Conservation (phyloP, 352 stramenopile genomes). For the Phytophthora parvispora region DNA sequence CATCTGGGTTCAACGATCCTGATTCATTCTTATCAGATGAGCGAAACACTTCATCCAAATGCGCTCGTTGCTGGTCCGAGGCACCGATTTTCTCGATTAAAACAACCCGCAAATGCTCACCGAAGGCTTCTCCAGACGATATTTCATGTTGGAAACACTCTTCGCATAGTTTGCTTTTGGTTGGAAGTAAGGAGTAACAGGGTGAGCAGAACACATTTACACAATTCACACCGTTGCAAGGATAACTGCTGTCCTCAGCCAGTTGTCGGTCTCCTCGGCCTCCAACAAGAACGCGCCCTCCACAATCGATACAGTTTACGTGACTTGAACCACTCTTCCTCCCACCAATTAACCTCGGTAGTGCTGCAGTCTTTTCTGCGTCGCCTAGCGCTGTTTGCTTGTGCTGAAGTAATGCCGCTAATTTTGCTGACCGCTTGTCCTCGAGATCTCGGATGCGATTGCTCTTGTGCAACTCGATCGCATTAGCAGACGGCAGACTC, state of each 20-base stretch:
- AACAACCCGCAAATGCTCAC: conserved; percentile 66
- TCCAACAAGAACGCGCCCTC: conserved; percentile 40
- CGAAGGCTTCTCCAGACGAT: conserved; percentile 51
- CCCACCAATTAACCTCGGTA: conserved; percentile 83
- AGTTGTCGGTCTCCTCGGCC: conserved; percentile 27
- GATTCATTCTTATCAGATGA: conserved; percentile 74
- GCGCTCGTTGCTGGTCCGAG: conserved; percentile 39
- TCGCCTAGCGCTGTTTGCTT: conserved; percentile 76
- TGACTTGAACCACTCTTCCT: conserved; percentile 69
- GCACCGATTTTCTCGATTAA: conserved; percentile 76
- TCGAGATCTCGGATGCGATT: conserved; percentile 70
- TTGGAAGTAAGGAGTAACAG: conserved; percentile 60
- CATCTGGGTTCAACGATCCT: conserved; percentile 56
- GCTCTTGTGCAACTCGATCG: conserved; percentile 56
- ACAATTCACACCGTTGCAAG: conserved; percentile 69
- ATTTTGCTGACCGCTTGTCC: conserved; percentile 54
- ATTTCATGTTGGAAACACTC: conserved; percentile 82
- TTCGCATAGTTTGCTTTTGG: conserved; percentile 71
- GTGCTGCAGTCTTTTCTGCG: conserved; percentile 47
- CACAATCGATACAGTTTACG: conserved; percentile 72
- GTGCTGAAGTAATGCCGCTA: conserved; percentile 54
- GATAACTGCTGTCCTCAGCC: conserved; percentile 7
- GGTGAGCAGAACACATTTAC: conserved; percentile 64
- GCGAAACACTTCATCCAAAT: conserved; percentile 61
- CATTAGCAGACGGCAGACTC: conserved; percentile 1